These are phyloP conservation scores for Mycosphaerella arachidis DNA, from an alignment of 2,329 filamentous ascomycete species.

Conservation along the genomic window DNA sequence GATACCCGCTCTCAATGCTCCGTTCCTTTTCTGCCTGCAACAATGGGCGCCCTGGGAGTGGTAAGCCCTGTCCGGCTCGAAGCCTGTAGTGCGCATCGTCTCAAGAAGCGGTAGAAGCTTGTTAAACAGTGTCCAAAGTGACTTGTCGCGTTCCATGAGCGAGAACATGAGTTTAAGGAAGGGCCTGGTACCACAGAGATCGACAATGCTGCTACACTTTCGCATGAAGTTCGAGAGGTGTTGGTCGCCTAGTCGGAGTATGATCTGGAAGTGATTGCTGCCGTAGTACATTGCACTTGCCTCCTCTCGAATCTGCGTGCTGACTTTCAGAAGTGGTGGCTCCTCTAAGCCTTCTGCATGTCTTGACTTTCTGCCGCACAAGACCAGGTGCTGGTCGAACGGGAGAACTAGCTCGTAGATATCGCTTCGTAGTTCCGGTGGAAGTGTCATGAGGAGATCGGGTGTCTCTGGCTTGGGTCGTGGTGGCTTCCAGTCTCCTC, in stretches of 20 bases:
- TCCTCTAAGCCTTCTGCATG: neutral
- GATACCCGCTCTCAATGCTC: slow-evolving; percentile 4
- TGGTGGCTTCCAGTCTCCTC: neutral
- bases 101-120: slow-evolving; percentile 8
- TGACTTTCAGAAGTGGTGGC: slow-evolving; percentile 10
- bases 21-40: neutral
- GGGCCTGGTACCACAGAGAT: slow-evolving; percentile 1
- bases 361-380: neutral
- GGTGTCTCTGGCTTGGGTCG: neutral
- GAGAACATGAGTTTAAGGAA: slow-evolving; percentile 3
- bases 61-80: slow-evolving; percentile 8
- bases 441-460: slow-evolving; percentile 7
- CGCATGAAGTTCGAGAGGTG: neutral
- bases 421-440: slow-evolving; percentile 5
- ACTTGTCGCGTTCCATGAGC: neutral
- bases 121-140: neutral
- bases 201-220: slow-evolving; percentile 2
- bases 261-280: slow-evolving; percentile 7
- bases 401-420: neutral
- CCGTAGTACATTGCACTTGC: slow-evolving; percentile 12
- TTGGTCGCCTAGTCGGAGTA: neutral
- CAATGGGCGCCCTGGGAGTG: neutral
- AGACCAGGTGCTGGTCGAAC: neutral
- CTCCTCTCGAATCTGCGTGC: slow-evolving; percentile 9
- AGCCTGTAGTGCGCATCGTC: slow-evolving; percentile 10